Base-by-base conservation (phyloP, 2,329 filamentous ascomycete species). In the Fusarium acutatum region DNA sequence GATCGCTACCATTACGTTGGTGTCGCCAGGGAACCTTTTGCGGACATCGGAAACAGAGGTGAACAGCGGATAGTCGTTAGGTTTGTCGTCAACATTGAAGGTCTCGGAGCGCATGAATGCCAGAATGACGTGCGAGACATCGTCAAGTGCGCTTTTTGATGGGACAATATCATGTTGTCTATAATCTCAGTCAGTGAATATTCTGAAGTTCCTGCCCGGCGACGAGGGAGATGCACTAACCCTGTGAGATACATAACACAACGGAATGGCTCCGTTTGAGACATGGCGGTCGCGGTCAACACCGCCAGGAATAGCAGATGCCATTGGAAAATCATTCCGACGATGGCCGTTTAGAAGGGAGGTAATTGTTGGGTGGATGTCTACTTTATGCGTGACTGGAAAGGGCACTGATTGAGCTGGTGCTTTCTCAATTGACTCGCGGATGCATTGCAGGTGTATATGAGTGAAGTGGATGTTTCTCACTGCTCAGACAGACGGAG, bases 1-100 rank as follows among this genome's bases (percentile, higher is more conserved):
- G 71, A 95, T 89, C 26, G 93, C 92, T 41, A 94, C 86, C 83
- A 92, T 87, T 28, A 94, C 81, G 73, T 92, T 91, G 26, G 91
- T 90, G 32, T 84, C 84, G 0, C 81, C 67, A 12, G 81, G 81
- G 67, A 91, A 90, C 60, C 84, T 82, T 24, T 77, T 65, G 9
- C 89, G 87, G 20, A 86, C 83, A 18, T 84, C 79, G 7, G 79
- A 76, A 5, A 91, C 83, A 4, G 84, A 84, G 7, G 85, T 88
- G 74, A 90, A 91, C 11, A 91, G 79, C 1, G 87, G 85, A 82
- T 86, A 90, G 8, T 77, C 62, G 7, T 78, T 71, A 2, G 81
- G 80, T 0, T 77, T 68, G 17, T 81, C 49, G 4, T 81, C 81
- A 8, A 82, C 78, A 68, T 89, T 89, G 82, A 91, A 90, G 24